Percentiles rank a stretch among this genome's conserved stretches.
These are phyloP conservation scores for Styphnolobium japonicum DNA, from an alignment of 306 rosid genomes.

Conservation along the genomic window DNA sequence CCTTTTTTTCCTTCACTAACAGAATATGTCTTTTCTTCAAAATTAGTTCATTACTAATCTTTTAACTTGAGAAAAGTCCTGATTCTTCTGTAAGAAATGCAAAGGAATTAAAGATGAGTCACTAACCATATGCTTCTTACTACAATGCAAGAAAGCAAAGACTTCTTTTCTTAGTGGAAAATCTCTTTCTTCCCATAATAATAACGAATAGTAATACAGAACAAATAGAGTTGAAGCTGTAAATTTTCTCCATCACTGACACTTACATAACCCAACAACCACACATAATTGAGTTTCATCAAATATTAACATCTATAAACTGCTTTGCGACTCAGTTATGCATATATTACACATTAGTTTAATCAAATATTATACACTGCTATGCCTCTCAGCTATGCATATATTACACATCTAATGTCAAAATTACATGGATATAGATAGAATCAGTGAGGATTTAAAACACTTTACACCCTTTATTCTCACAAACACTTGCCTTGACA, in stretches of 20 bases:
- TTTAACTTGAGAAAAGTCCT: conserved; percentile 1
- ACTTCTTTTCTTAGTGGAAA: neutral
- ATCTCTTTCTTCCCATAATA: neutral
- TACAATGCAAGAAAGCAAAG: conserved; percentile 30
- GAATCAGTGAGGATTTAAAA: neutral
- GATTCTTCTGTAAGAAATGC: conserved; percentile 27
- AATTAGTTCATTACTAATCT: conserved; percentile 19
- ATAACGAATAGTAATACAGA: neutral
- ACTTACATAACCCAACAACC: neutral
- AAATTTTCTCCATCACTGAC: neutral
- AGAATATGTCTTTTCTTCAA: neutral
- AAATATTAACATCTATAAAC: neutral
- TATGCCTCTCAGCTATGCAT: conserved; percentile 18
- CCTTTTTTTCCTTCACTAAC: neutral
- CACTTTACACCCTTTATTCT: conserved; percentile 26
- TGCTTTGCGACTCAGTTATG: neutral
- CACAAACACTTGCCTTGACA: neutral
- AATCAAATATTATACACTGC: too few species aligned
- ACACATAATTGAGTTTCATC: neutral
- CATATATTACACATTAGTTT: conserved; percentile 9
- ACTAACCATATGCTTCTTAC: conserved; percentile 22
- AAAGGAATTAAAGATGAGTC: conserved; percentile 14
- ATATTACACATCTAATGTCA: conserved; percentile 24
- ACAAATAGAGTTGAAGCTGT: neutral
- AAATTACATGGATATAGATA: neutral